Evolutionary conservation across 1,284 basidiomycete genomes (phyloP).

Genomic region (Fomitopsis betulina): DNA sequence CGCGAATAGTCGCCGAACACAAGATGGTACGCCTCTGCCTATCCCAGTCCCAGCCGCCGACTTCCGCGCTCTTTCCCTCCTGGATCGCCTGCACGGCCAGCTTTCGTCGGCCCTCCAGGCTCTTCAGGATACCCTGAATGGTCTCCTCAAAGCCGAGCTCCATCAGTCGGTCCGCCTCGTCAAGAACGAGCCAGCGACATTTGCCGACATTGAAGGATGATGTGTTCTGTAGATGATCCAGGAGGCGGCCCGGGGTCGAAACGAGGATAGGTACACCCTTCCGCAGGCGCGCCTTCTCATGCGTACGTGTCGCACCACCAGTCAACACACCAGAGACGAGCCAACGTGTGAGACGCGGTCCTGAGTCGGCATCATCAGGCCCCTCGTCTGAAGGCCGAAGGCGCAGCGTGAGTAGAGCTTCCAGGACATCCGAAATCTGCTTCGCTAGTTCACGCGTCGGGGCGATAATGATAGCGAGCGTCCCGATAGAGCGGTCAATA

Average conservation of each 20-base stretch:
- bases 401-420: slow-evolving; percentile 66
- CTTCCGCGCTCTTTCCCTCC: slow-evolving; percentile 67
- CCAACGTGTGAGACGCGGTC: slow-evolving; percentile 79
- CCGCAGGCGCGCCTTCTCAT: slow-evolving; percentile 70
- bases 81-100: slow-evolving; percentile 70
- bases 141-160: slow-evolving; percentile 66
- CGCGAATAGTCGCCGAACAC: slow-evolving; percentile 95
- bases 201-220: slow-evolving; percentile 89
- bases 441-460: slow-evolving; percentile 95
- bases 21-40: slow-evolving; percentile 77
- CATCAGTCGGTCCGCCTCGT: slow-evolving; percentile 92
- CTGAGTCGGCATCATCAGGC: slow-evolving; percentile 41
- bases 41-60: slow-evolving; percentile 86
- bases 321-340: slow-evolving; percentile 91
- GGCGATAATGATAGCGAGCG: slow-evolving; percentile 91
- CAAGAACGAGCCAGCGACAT: slow-evolving; percentile 93
- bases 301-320: slow-evolving; percentile 68
- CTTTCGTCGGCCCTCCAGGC: slow-evolving; percentile 75
- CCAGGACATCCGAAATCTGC: slow-evolving; percentile 80
- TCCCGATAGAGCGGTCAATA: slow-evolving; percentile 85
- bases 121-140: slow-evolving; percentile 79
- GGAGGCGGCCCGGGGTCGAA: slow-evolving; percentile 63
- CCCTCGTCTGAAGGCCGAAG: slow-evolving; percentile 58
- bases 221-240: slow-evolving; percentile 82
- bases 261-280: slow-evolving; percentile 75